Evolutionary conservation across 352 stramenopile species (phyloP), one percentile per base, ranked within the genome.

Genomic region (Phytophthora agathidicida): DNA sequence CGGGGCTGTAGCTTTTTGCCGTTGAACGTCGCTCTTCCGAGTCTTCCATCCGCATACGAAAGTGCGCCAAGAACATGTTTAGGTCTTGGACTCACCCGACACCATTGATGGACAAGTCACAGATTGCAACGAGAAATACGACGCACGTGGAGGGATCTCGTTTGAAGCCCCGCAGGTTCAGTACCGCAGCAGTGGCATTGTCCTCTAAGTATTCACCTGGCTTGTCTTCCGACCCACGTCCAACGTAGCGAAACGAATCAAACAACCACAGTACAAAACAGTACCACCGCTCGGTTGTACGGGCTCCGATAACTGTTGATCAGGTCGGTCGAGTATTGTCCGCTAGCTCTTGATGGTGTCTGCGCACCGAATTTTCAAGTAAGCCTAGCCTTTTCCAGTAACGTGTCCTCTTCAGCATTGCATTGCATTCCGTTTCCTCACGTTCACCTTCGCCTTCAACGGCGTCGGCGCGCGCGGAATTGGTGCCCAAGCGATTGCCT

Each of bases 341-440:
- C 38, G 20, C 22, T 35, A 48, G 36, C 20, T 14, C 35, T 43
- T 17, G 33, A 42, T 46, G 30, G 30, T 64, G 46, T n/a, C 46
- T 17, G 20, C 39, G 37, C 56, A 65, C 56, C 55, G 46, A 64
- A 64, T 64, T 64, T 47, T 27, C 43, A 41, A 37, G 19, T 26
- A 1, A 39, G 31, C 46, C 55, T 22, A 51, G 24, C 30, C 47
- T 59, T 59, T 65, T 36, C 56, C 10, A 19, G 39, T 7, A 5
- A 22, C 26, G 31, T 58, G 36, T 24, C 28, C 16, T 43, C 53
- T 22, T 43, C 36, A 28, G 13, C 37, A 44, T 16, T 32, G 27
- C 6, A 6, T 10, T 32, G 27, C 27, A n/a, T n/a, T n/a, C n/a
- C n/a, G n/a, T n/a, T n/a, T n/a, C n/a, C n/a, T n/a, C n/a, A n/a